Evolutionary conservation across 2,329 filamentous ascomycete species (phyloP), one percentile per base, ranked within the genome.

Genomic region (Colletotrichum aenigma): DNA sequence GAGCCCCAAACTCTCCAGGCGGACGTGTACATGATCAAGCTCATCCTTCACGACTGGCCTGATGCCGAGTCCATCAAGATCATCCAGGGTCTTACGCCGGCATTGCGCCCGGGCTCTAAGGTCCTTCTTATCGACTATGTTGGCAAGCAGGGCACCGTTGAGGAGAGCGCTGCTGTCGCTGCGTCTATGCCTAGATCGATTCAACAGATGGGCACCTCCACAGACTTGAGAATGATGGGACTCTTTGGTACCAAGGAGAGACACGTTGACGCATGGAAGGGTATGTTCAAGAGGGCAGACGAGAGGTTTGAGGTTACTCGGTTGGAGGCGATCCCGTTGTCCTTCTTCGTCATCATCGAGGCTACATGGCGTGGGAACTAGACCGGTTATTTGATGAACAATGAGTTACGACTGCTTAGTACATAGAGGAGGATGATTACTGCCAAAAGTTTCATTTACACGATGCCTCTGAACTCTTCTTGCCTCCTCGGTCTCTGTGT

Each of bases 41-140:
- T 87, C 74, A 89, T 91, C 71, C 83, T 92, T 18, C 90, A 91
- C 80, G 89, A 91, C 82, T 91, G 88, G 88, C 85, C 88, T 0
- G 88, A 91, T 70, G 81, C 83, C 28, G 83, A 88, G 65, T 81
- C 82, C 6, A 74, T 83, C 26, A 79, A 81, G 70, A 88, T 89
- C 65, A 81, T 87, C 55, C 83, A 82, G 55, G 84, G 82, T 1
- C 80, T 90, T 32, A 79, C 86, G 0, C 86, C 88, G 2, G 84
- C 86, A 34, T 77, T 91, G 76, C 84, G 87, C 76, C 82, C 87
- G 3, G 85, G 90, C 52, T 82, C 85, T 13, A 81, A 80, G 26
- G 80, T 87, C 4, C 76, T 87, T 16, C 76, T 86, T 32, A 81
- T 85, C 67, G 85, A 87, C 71, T 84, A 83, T 70, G 83, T 86